A percentile compares a stretch with the other conserved stretches of the same genome.
These are phyloP conservation scores for Naganishia vaughanmartiniae DNA, from an alignment of 768 basidiomycete species.

Conservation along the genomic window DNA sequence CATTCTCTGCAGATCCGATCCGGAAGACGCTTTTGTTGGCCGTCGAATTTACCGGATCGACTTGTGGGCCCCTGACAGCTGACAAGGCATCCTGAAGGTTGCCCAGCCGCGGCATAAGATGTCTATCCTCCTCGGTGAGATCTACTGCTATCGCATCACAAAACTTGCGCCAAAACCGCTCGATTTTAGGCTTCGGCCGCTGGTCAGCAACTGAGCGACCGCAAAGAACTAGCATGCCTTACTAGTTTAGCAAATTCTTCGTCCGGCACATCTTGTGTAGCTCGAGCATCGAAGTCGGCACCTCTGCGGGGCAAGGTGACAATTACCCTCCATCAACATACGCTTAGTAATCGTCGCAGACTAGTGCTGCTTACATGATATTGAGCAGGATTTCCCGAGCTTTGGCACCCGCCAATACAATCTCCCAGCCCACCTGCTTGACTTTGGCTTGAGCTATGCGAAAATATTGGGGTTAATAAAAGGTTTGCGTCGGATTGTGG, in stretches of 20 bases:
- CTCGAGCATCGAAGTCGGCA: constrained; percentile 41
- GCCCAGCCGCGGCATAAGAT: constrained; percentile 31
- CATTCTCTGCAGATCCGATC: constrained; percentile 70
- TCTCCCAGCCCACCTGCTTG: constrained; percentile 46
- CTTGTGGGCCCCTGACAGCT: constrained; percentile 54
- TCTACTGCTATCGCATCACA: constrained; percentile 37
- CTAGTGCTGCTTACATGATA: constrained; percentile 62
- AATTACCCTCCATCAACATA: constrained; percentile 8
- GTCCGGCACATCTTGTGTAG: constrained; percentile 35
- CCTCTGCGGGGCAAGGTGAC: constrained; percentile 7
- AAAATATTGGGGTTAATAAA: not conserved
- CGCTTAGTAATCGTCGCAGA: not conserved
- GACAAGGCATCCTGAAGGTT: constrained; percentile 65
- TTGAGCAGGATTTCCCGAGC: constrained; percentile 61
- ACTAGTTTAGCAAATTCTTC: constrained; percentile 56
- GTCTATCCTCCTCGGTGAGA: constrained; percentile 36
- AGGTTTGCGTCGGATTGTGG: constrained; percentile 53
- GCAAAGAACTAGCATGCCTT: constrained; percentile 20
- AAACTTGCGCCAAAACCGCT: constrained; percentile 63
- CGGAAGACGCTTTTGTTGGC: constrained; percentile 66
- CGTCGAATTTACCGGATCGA: constrained; percentile 65
- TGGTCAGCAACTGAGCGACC: not conserved
- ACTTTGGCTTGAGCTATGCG: constrained; percentile 40
- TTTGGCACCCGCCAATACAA: constrained; percentile 64
- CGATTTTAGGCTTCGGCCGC: constrained; percentile 63